Evolutionary conservation across 306 rosid genomes (phyloP).

Genomic region (Glycine soja): DNA sequence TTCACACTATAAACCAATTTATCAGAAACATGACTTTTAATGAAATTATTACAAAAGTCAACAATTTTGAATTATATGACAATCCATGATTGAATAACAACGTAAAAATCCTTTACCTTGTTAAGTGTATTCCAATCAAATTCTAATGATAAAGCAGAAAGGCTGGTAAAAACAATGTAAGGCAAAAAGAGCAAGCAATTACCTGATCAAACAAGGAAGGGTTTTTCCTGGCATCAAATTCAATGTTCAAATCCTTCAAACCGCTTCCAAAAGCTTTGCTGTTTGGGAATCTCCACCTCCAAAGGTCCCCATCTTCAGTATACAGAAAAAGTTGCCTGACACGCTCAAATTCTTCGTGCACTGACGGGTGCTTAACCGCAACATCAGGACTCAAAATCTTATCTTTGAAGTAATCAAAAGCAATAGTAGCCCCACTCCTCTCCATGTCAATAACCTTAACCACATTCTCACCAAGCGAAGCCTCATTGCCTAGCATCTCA

Average conservation of each 20-base stretch:
- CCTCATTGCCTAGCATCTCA: constrained; percentile 50
- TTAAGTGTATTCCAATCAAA: background rate
- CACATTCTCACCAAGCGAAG: constrained; percentile 54
- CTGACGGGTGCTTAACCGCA: constrained; percentile 40
- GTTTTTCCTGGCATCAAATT: constrained; percentile 61
- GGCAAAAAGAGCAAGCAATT: background rate
- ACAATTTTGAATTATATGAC: background rate
- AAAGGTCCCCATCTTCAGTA: constrained; percentile 91
- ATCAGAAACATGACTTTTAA: background rate
- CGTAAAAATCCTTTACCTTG: background rate
- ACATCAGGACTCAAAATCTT: constrained; percentile 50
- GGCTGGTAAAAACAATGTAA: background rate
- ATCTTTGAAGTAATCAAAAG: constrained; percentile 81
- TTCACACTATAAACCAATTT: background rate
- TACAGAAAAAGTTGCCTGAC: constrained; percentile 61
- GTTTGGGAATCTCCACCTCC: constrained; percentile 84
- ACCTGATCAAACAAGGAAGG: constrained; percentile 78
- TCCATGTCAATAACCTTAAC: constrained; percentile 66
- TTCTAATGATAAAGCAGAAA: background rate
- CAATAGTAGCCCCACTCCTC: constrained; percentile 93
- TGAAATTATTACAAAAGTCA: background rate
- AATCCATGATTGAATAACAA: background rate
- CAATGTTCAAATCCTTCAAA: constrained; percentile 70
- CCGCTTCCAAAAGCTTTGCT: constrained; percentile 91
- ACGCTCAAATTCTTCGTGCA: constrained; percentile 60